Evolutionary conservation across 768 basidiomycete genomes (phyloP).

Genomic region (Collybia sp.): DNA sequence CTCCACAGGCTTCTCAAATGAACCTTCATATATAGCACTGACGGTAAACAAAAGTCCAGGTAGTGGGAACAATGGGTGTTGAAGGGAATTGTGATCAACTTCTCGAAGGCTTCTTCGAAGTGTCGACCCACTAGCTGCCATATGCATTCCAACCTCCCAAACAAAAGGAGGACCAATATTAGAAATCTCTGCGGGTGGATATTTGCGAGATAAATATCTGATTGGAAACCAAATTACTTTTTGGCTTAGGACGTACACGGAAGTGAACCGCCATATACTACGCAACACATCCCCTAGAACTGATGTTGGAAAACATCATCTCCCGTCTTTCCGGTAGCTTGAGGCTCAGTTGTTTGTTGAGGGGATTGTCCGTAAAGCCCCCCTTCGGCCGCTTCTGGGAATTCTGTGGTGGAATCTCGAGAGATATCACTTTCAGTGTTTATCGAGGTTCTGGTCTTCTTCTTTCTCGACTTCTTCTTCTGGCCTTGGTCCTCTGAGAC

Average conservation of each 20-base stretch:
- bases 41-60: too few relatives aligned
- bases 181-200: too few relatives aligned
- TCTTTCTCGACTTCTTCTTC: conserved; percentile 63
- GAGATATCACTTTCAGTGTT: conserved; percentile 30
- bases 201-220: too few relatives aligned
- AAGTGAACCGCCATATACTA: conserved; percentile 1
- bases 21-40: too few relatives aligned
- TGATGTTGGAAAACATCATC: conserved; percentile 63
- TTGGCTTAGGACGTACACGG: background rate
- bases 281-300: conserved; percentile 41
- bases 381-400: conserved; percentile 72
- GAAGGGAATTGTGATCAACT: too few relatives aligned
- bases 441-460: conserved; percentile 44
- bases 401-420: conserved; percentile 38
- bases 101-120: too few relatives aligned
- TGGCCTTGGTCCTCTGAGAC: conserved; percentile 38
- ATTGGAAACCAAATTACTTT: background rate
- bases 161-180: too few relatives aligned
- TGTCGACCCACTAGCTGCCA: too few relatives aligned
- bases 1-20: too few relatives aligned
- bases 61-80: too few relatives aligned
- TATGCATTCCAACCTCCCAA: too few relatives aligned
- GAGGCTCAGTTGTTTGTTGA: conserved; percentile 12
- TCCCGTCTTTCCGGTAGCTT: conserved; percentile 23
- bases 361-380: conserved; percentile 50